Base-by-base conservation (phyloP, 2,329 filamentous ascomycete genomes). In the Tothia fuscella region DNA sequence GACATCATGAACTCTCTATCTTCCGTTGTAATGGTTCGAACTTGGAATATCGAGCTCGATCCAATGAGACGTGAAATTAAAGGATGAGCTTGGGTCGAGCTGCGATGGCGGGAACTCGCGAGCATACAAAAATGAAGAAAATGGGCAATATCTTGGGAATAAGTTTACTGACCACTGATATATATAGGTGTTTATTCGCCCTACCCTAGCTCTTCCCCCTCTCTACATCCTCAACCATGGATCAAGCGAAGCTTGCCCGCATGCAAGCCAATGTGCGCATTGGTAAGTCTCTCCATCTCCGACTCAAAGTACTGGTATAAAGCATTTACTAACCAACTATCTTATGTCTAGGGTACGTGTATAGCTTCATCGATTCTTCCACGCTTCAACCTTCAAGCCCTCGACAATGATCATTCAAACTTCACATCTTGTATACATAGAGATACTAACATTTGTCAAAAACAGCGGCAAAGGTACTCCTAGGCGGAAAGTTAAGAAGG, bases 401-500 rank as follows among this genome's bases (percentile, higher is more conserved):
- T 29, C 26, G n/a, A 9, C 9, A 9, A 29, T 14, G n/a, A 9
- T 29, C 26, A 14, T 14, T 9, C 31, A 34, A 34, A 34, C 17
- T 16, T 10, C 16, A 9, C 26, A 29, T 14, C 9, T 29, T 29
- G 26, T 10, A 34, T 12, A 34, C 10, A 19, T 7, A 9, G 31
- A 10, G 17, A 17, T 34, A 19, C 31, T 34, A 34, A 38, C 20
- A 22, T 24, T n/a, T n/a, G 16, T 22, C 10, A 7, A 19, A 3
- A 5, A 53, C 56, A 81, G 89, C 72, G 91, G 91, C 73, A 98
- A 98, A 78, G 91, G 91, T 59, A 95, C 91, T 56, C 91, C 91
- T 62, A 78, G 91, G 73, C 79, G 91, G 74, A 93, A 93, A 78
- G 82, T 91, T 67, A 98, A 96, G 86, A 93, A 93, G 71, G 84